Percentiles rank a stretch among this genome's conserved stretches.
Conservation (phyloP, 2,329 filamentous ascomycete species). For the Epichloe sibirici region DNA sequence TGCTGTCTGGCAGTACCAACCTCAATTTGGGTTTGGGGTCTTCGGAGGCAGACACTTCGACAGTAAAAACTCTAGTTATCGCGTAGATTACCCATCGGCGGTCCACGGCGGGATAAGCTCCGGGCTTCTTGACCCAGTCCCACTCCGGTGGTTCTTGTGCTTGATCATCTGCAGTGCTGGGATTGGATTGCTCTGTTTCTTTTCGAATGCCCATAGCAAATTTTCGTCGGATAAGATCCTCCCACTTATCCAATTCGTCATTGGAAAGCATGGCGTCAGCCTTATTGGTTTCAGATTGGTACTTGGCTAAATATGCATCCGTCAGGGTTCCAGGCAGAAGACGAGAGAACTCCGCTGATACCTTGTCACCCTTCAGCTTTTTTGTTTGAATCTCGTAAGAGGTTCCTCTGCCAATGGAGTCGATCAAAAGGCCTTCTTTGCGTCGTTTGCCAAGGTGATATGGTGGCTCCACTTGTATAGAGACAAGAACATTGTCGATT, state of each 20-base stretch:
- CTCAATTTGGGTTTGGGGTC: conserved; percentile 20
- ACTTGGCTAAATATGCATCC: conserved; percentile 35
- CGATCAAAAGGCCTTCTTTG: conserved; percentile 53
- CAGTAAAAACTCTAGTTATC: conserved; percentile 49
- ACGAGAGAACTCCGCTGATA: conserved; percentile 21
- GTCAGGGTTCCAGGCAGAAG: conserved; percentile 37
- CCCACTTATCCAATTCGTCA: conserved; percentile 36
- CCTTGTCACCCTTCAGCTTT: conserved; percentile 18
- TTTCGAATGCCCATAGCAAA: conserved; percentile 31
- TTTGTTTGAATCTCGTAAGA: conserved; percentile 25
- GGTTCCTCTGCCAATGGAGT: conserved; percentile 58
- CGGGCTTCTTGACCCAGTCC: conserved; percentile 33
- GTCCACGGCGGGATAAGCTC: conserved; percentile 43
- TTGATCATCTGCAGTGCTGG: conserved; percentile 9
- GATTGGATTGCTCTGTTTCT: conserved; percentile 2
- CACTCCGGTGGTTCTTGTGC: conserved; percentile 31
- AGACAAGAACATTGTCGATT: conserved; percentile 50
- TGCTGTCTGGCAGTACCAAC: conserved; percentile 36
- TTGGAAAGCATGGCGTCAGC: conserved; percentile 36
- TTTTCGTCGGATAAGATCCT: conserved; percentile 35
- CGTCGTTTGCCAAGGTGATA: conserved; percentile 42
- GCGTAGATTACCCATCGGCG: conserved; percentile 53
- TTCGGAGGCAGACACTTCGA: conserved; percentile 32
- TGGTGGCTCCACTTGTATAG: conserved; percentile 55
- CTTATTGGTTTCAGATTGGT: conserved; percentile 29